Evolutionary conservation across 805 yeast genomes (phyloP), one percentile per base, ranked within the genome.

Genomic region (Crinitomyces ghanaensis): DNA sequence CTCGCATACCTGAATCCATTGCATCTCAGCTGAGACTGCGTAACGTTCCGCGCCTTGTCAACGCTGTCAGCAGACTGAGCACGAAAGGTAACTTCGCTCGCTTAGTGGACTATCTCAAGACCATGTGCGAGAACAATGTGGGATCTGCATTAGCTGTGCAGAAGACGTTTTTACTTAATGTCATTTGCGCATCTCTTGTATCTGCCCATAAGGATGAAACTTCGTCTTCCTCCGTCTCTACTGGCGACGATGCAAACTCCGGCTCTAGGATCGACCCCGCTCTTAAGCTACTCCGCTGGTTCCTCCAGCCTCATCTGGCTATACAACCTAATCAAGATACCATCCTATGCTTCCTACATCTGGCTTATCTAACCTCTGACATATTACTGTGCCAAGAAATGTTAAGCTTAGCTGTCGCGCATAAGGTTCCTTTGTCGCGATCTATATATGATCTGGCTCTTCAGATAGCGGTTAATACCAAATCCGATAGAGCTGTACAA

Each of bases 11-110:
- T 3, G 34, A 44, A 6, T 31, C 38, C 12, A 50, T 49, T 1
- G 30, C 38, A 4, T 19, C 28, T 7, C 27, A 51, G 4, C 28
- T 25, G 7, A 14, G 33, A 7, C 23, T 45, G 5, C 16, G 28
- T 17, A 42, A 49, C 13, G 37, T 54, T 6, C 51, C 54, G 3
- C 36, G 31, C 8, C 33, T 48, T 4, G 32, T 45, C 4, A 26
- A 27, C 4, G 41, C 45, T 3, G 33, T 52, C 5, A n/a, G 20
- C n/a, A n/a, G 11, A 19, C 11, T n/a, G 16, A 9, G 24, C 27
- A 12, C 24, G 26, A 12, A n/a, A n/a, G n/a, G n/a, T n/a, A n/a
- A n/a, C n/a, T n/a, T n/a, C n/a, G 8, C 7, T 15, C 11, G 7
- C 24, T 30, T 4, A 21, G 17, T 16, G 20, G 28, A 19, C 16